Percentiles rank a stretch among this genome's conserved stretches.
phyloP scores from a whole-genome alignment of 768 basidiomycete genomes.

The Calocera viscosa region DNA sequence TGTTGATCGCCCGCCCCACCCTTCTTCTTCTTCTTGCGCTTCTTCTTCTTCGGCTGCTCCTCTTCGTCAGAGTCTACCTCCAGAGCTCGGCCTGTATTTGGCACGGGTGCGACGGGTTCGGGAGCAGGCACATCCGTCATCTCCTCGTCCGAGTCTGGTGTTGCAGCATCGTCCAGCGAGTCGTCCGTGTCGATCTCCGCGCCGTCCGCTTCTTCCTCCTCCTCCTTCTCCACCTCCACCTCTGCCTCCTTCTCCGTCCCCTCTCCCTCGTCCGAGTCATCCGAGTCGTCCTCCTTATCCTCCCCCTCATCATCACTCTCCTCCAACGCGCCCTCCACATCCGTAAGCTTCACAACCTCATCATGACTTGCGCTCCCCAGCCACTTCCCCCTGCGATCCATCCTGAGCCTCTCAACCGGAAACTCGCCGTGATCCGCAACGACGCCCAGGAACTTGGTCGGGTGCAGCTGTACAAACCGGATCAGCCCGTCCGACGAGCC shows the following conservation, averaged over 20 bases:
- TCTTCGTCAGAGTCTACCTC: slow-evolving; percentile 12
- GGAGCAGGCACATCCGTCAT: background rate
- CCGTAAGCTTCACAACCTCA: slow-evolving; percentile 70
- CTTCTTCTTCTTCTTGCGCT: slow-evolving; percentile 44
- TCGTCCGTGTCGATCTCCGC: slow-evolving; percentile 20
- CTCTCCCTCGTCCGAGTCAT: slow-evolving; percentile 24
- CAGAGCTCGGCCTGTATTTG: background rate
- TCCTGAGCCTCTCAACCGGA: slow-evolving; percentile 74
- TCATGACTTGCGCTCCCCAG: slow-evolving; percentile 90
- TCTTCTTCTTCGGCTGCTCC: slow-evolving; percentile 39
- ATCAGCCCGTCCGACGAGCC: slow-evolving; percentile 88
- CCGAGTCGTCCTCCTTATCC: slow-evolving; percentile 27
- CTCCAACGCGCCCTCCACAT: slow-evolving; percentile 64
- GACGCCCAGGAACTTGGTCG: slow-evolving; percentile 79
- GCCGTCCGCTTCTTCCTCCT: slow-evolving; percentile 21
- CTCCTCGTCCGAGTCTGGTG: slow-evolving; percentile 11
- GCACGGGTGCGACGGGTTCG: background rate
- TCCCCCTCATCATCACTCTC: slow-evolving; percentile 35
- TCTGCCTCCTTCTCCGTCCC: slow-evolving; percentile 24
- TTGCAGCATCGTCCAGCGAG: slow-evolving; percentile 21
- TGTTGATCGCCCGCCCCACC: slow-evolving; percentile 39
- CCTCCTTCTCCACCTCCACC: slow-evolving; percentile 22
- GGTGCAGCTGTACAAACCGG: slow-evolving; percentile 74
- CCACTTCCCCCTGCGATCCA: slow-evolving; percentile 60
- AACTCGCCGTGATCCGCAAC: slow-evolving; percentile 86